These are phyloP conservation scores for Poa annua DNA, from an alignment of 176 grass and related monocot species.

Conservation along the genomic window DNA sequence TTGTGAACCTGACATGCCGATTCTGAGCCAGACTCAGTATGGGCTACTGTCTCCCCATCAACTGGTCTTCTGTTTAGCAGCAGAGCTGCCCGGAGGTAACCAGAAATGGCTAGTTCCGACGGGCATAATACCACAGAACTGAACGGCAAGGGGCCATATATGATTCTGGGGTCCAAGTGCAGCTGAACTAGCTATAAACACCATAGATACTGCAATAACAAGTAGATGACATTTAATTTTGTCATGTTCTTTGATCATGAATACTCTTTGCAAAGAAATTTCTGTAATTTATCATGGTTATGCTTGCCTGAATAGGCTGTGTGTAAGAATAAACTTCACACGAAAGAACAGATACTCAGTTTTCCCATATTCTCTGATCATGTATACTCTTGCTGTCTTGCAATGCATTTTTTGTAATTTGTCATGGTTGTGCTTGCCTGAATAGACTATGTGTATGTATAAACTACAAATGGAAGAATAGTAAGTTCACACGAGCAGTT, in stretches of 20 bases:
- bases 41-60: constrained; percentile 58
- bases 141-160: constrained; percentile 55
- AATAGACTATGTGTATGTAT: neutral
- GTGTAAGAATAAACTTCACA: constrained; percentile 12
- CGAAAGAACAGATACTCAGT: neutral
- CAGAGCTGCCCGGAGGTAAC: constrained; percentile 32
- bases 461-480: constrained; percentile 30
- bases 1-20: constrained; percentile 62
- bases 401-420: constrained; percentile 6
- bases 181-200: constrained; percentile 37
- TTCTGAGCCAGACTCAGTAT: constrained; percentile 63
- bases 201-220: neutral
- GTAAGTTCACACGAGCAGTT: neutral
- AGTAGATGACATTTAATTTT: constrained; percentile 22
- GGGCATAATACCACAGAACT: constrained; percentile 69
- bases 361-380: neutral
- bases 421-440: neutral
- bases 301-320: neutral
- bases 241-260: neutral
- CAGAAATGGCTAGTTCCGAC: constrained; percentile 55
- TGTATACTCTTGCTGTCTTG: neutral
- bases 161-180: constrained; percentile 72
- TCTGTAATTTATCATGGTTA: constrained; percentile 7
- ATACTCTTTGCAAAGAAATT: constrained; percentile 23
- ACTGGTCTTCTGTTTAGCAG: constrained; percentile 64